phyloP scores from a whole-genome alignment of 108 stramenopile genomes.

The Bacterosira constricta region DNA sequence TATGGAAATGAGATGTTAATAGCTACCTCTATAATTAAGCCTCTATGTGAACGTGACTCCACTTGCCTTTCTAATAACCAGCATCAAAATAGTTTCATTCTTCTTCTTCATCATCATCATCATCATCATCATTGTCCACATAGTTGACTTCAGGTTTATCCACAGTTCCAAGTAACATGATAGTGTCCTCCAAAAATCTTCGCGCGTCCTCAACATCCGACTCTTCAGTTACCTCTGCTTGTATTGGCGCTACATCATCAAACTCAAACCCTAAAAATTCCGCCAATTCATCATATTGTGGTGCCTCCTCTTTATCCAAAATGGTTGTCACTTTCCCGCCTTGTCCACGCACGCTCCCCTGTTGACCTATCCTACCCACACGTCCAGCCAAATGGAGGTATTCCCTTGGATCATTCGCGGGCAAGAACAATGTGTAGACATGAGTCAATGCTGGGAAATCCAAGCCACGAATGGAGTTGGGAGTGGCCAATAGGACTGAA shows the following conservation, averaged over 20 bases:
- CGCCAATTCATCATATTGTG: conserved; percentile 71
- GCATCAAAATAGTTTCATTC: conserved; percentile 2
- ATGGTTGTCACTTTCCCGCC: conserved; percentile 81
- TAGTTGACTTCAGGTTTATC: conserved; percentile 31
- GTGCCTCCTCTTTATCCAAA: conserved; percentile 62
- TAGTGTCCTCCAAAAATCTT: conserved; percentile 72
- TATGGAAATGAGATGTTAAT: too few species aligned
- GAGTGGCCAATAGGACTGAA: conserved; percentile 78
- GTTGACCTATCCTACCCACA: conserved; percentile 87
- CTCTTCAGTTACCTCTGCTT: conserved; percentile 41
- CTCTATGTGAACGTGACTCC: too few species aligned
- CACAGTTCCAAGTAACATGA: conserved; percentile 51
- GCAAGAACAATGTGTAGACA: conserved; percentile 84
- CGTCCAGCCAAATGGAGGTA: conserved; percentile 86
- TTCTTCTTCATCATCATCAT: conserved; percentile 31
- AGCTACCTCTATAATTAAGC: too few species aligned
- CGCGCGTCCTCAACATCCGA: conserved; percentile 71
- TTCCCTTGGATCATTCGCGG: conserved; percentile 82
- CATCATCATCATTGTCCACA: conserved; percentile 8
- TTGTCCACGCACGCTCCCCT: conserved; percentile 62
- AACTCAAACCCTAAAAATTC: conserved; percentile 71
- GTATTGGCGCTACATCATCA: conserved; percentile 57
- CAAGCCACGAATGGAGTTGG: conserved; percentile 82
- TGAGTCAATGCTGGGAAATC: conserved; percentile 84
- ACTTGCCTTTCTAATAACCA: too few species aligned